phyloP scores from a whole-genome alignment of 2,329 filamentous ascomycete species.

The Penicillium sp. region DNA sequence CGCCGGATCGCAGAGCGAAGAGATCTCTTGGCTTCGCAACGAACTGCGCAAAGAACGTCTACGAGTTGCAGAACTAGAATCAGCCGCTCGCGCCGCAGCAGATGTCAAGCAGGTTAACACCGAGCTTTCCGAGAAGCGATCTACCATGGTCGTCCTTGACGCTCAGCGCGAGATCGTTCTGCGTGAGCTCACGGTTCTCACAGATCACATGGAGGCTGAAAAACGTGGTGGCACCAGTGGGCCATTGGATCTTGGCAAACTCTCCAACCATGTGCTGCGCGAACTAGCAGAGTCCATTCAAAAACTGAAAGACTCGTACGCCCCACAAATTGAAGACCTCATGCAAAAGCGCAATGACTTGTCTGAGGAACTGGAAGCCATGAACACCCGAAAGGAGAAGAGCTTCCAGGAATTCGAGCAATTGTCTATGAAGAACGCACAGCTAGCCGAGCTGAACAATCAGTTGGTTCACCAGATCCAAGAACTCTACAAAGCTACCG shows the following conservation, averaged over 20 bases:
- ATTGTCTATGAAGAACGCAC: conserved; percentile 87
- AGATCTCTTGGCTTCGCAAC: conserved; percentile 62
- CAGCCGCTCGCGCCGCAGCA: conserved; percentile 55
- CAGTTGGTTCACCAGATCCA: conserved; percentile 93
- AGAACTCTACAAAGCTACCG: conserved; percentile 78
- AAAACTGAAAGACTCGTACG: conserved; percentile 76
- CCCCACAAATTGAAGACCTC: conserved; percentile 75
- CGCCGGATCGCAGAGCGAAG: conserved; percentile 59
- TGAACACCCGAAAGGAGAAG: conserved; percentile 84
- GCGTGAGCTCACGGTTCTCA: conserved; percentile 82
- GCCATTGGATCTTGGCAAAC: conserved; percentile 72
- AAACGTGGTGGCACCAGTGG: conserved; percentile 77
- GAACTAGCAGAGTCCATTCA: conserved; percentile 62
- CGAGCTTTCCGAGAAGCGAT: conserved; percentile 86
- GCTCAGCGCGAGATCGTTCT: conserved; percentile 95
- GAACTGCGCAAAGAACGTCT: conserved; percentile 81
- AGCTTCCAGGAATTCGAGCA: conserved; percentile 95
- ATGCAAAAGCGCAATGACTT: conserved; percentile 83
- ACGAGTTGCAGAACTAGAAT: conserved; percentile 74
- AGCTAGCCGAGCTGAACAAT: conserved; percentile 92
- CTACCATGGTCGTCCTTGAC: conserved; percentile 90
- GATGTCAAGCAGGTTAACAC: conserved; percentile 76
- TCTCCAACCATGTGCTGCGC: conserved; percentile 60
- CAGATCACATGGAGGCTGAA: conserved; percentile 80
- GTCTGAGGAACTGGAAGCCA: conserved; percentile 77